Conservation (phyloP, 2,329 filamentous ascomycete species). For the Fusarium sp. region DNA sequence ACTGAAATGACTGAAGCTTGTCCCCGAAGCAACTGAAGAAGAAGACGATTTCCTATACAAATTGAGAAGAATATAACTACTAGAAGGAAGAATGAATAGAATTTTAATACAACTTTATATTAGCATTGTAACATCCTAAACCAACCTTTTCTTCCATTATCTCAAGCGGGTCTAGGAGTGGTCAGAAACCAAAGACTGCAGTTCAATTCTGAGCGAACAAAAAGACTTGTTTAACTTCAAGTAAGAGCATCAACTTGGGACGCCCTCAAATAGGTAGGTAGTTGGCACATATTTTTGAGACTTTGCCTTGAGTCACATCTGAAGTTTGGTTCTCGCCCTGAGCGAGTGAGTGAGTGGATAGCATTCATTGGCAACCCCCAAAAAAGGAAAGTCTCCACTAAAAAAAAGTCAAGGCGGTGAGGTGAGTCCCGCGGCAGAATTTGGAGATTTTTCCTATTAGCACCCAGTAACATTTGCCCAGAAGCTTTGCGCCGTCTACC, state of each 20-base stretch:
- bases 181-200: neutral
- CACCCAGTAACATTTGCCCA: conserved; percentile 28
- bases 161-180: too few relatives aligned
- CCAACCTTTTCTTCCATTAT: neutral
- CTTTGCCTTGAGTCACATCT: neutral
- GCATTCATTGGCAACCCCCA: neutral
- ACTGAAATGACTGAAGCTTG: neutral
- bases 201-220: neutral
- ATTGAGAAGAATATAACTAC: neutral
- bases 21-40: neutral
- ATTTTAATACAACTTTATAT: neutral
- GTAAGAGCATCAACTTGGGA: neutral
- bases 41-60: accelerated
- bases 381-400: conserved; percentile 32
- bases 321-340: neutral
- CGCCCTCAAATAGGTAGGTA: neutral
- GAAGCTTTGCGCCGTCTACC: conserved; percentile 25
- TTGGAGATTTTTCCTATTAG: conserved; percentile 45
- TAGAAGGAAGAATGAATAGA: neutral
- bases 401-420: conserved; percentile 45
- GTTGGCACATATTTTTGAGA: neutral
- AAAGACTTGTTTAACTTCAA: neutral
- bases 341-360: neutral
- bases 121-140: neutral
- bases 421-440: conserved; percentile 41